phyloP scores from a whole-genome alignment of 495 filamentous ascomycete species.

The Paragyromitra xinjiangensis region DNA sequence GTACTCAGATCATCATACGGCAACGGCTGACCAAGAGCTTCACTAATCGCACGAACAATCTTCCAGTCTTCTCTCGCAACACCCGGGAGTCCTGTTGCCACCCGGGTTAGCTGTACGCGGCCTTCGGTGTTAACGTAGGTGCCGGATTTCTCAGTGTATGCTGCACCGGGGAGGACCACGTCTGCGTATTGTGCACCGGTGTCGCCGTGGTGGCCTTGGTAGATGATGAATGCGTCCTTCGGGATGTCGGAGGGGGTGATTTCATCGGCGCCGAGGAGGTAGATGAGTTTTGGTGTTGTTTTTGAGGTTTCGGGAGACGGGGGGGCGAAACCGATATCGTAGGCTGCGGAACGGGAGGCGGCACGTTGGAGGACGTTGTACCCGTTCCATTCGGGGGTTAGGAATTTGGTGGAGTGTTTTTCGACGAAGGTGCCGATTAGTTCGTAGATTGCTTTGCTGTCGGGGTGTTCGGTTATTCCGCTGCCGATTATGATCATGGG shows the following conservation, averaged over 20 bases:
- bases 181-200: slow-evolving; percentile 90
- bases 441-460: slow-evolving; percentile 92
- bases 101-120: slow-evolving; percentile 88
- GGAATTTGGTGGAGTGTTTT: slow-evolving; percentile 87
- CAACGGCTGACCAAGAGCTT: slow-evolving; percentile 86
- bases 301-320: slow-evolving; percentile 79
- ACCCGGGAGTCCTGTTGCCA: slow-evolving; percentile 83
- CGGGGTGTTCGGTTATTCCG: slow-evolving; percentile 84
- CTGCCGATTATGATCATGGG: slow-evolving; percentile 97
- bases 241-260: slow-evolving; percentile 80
- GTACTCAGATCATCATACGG: slow-evolving; percentile 91
- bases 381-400: slow-evolving; percentile 91
- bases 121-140: slow-evolving; percentile 99
- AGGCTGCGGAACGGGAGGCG: slow-evolving; percentile 89
- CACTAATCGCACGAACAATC: slow-evolving; percentile 89
- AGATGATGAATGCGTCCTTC: slow-evolving; percentile 93
- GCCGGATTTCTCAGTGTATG: slow-evolving; percentile 96
- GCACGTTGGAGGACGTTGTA: slow-evolving; percentile 95
- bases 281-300: slow-evolving; percentile 90
- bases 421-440: slow-evolving; percentile 87
- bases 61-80: slow-evolving; percentile 97
- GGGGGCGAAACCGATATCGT: slow-evolving; percentile 90
- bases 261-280: slow-evolving; percentile 96
- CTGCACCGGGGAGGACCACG: slow-evolving; percentile 89
- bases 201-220: slow-evolving; percentile 98